Evolutionary conservation across 208 protist species (phyloP).

Genomic region (Lotmaria passim): DNA sequence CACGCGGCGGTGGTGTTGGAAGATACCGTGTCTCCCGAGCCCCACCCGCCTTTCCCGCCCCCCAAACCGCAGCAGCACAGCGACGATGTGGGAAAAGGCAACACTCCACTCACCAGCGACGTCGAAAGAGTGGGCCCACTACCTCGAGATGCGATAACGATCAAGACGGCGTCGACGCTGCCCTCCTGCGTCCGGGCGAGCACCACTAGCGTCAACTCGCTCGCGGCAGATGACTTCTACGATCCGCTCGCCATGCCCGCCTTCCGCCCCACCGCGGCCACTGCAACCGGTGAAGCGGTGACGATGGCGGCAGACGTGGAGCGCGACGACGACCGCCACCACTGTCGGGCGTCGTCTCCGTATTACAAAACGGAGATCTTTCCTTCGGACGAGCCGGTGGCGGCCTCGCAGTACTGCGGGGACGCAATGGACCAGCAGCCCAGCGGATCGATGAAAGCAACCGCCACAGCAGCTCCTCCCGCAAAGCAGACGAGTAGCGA

Average conservation of each 20-base stretch:
- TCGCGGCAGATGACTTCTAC: slow-evolving; percentile 40
- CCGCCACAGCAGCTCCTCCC: background rate
- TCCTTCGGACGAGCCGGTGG: background rate
- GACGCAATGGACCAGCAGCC: background rate
- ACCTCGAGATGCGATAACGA: too few relatives aligned
- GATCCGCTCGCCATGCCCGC: slow-evolving; percentile 42
- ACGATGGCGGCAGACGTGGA: background rate
- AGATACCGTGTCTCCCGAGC: background rate
- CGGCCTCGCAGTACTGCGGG: background rate
- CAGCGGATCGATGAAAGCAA: background rate
- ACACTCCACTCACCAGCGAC: too few relatives aligned
- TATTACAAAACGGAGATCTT: background rate
- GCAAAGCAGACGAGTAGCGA: too few relatives aligned
- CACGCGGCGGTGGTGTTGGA: background rate
- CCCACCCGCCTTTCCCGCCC: background rate
- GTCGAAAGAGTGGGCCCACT: too few relatives aligned
- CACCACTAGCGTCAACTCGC: slow-evolving; percentile 27
- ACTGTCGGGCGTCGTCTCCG: too few relatives aligned
- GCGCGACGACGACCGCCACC: too few relatives aligned
- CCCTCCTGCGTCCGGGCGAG: slow-evolving; percentile 16
- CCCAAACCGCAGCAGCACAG: background rate
- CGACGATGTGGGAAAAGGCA: background rate
- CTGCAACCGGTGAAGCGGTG: background rate
- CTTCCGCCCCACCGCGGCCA: slow-evolving; percentile 4
- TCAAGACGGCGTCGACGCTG: background rate